Evolutionary conservation across 768 basidiomycete genomes (phyloP), one percentile per base, ranked within the genome.

Genomic region (Candolleomyces efflorescens): DNA sequence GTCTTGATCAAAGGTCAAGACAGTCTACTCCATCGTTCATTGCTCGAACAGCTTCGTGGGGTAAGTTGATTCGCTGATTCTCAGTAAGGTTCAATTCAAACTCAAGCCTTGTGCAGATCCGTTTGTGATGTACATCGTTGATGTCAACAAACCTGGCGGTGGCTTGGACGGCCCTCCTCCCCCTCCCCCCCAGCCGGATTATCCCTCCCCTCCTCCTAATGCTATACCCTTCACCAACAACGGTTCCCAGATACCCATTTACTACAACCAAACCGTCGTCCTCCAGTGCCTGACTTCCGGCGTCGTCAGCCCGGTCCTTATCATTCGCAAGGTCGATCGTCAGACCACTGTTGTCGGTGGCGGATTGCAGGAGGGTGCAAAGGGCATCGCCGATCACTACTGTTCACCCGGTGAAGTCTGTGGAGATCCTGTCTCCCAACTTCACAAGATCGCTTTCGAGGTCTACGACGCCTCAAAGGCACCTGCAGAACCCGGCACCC

Each of bases 41-140:
- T 65, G 90, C 93, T 23, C 83, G 90, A 56, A 94, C 93, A 17
- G 88, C 90, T 37, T 88, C 89, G 64, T 95, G 93, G 93, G 91
- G 88, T 90, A 69, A 71, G 83, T 51, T 47, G 22, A 43, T 60
- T 47, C 56, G 44, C 37, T 60, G 54, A 50, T 26, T 49, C 49
- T 38, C 39, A 13, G 20, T 20, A 24, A 50, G 47, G 45, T 57
- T 41, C 39, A 53, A 50, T 57, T 41, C 39, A 53, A 50, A 58
- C 55, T 59, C 32, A 53, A 54, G 20, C n/a, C 32, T 23, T 56
- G 57, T 43, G 0, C 63, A 90, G 90, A 95, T 73, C 89, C 94
- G 0, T 98, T 97, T 73, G 86, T 98, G 65, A 92, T 98, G 82
- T 98, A 97, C 77, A 94, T 97, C 60, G 94, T 97, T 60, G 94